phyloP scores from a whole-genome alignment of 441 rosid genomes.

The Arabidopsis hybrid region DNA sequence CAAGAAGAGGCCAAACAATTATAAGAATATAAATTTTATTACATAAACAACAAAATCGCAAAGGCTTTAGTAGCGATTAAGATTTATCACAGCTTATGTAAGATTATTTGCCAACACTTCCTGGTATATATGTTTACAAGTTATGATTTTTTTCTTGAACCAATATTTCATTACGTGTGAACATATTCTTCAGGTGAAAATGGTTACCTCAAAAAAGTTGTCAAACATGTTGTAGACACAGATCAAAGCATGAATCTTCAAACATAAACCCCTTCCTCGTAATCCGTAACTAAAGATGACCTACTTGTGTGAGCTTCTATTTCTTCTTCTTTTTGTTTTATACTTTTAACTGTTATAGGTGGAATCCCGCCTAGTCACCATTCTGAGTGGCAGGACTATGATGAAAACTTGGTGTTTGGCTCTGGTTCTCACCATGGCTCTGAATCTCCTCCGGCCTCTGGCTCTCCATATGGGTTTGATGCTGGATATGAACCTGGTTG shows the following conservation, averaged over 20 bases:
- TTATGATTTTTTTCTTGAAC: constrained; percentile 6
- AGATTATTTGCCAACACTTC: too few species aligned
- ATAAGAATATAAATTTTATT: neutral
- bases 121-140: neutral
- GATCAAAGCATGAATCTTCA: constrained; percentile 48
- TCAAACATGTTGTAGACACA: constrained; percentile 50
- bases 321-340: constrained; percentile 34
- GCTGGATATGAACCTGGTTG: constrained; percentile 40
- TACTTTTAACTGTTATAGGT: constrained; percentile 24
- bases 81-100: too few species aligned
- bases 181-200: constrained; percentile 26
- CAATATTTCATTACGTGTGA: constrained; percentile 15
- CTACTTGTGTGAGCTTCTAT: constrained; percentile 43
- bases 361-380: constrained; percentile 55
- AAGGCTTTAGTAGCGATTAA: neutral
- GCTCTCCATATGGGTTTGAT: constrained; percentile 43
- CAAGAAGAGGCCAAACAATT: constrained; percentile 34
- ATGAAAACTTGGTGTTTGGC: constrained; percentile 36
- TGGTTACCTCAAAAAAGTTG: constrained; percentile 59
- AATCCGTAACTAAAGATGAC: constrained; percentile 46
- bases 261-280: constrained; percentile 44
- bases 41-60: constrained; percentile 7
- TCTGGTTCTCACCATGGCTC: constrained; percentile 38
- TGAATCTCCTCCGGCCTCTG: constrained; percentile 28
- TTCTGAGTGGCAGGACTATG: constrained; percentile 49